phyloP scores from a whole-genome alignment of 768 basidiomycete species.

The Clathrus columnatus region DNA sequence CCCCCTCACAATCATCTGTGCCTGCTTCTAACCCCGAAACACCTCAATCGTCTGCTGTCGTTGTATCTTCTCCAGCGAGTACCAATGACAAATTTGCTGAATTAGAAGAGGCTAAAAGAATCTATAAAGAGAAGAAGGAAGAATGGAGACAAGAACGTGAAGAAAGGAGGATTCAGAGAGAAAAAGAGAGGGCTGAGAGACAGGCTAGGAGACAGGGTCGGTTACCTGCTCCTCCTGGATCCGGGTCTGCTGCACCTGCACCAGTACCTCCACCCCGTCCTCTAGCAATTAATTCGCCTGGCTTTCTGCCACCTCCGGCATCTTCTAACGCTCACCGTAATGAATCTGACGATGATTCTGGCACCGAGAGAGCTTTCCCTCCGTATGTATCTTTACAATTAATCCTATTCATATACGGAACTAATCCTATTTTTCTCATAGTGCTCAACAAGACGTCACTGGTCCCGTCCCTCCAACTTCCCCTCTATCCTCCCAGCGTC shows the following conservation, averaged over 20 bases:
- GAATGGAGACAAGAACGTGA: constrained; percentile 23
- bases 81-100: constrained; percentile 18
- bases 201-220: background rate
- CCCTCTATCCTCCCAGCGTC: background rate
- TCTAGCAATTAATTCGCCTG: background rate
- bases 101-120: constrained; percentile 57
- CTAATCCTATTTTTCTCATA: background rate
- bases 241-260: background rate
- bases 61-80: background rate
- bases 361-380: background rate
- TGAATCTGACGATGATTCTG: background rate
- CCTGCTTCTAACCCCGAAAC: constrained; percentile 1
- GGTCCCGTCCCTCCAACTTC: background rate
- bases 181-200: constrained; percentile 21
- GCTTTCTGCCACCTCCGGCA: background rate
- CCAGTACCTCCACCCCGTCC: background rate
- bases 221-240: background rate
- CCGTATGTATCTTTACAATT: background rate
- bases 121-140: constrained; percentile 38
- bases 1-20: constrained; percentile 14
- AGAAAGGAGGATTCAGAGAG: constrained; percentile 15
- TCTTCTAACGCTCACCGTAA: background rate
- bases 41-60: constrained; percentile 3
- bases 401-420: background rate
- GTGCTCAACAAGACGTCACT: background rate